These are phyloP conservation scores for Elasticomyces elasticus DNA, from an alignment of 495 filamentous ascomycete species.

Conservation along the genomic window DNA sequence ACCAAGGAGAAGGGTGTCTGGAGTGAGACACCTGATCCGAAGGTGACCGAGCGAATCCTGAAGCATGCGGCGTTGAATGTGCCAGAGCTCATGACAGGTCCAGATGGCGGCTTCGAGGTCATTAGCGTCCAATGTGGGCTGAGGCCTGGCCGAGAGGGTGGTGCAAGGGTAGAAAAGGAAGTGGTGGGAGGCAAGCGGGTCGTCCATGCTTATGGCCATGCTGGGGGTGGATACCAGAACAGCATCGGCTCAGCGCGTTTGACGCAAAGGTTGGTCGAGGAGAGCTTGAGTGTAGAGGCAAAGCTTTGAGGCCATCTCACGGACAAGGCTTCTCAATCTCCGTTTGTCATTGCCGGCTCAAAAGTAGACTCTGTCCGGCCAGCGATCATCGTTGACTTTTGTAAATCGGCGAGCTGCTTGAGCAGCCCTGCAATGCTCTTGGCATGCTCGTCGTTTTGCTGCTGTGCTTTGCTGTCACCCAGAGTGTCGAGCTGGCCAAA, in stretches of 20 bases:
- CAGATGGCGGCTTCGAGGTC: conserved; percentile 32
- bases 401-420: conserved; percentile 18
- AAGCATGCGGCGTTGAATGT: conserved; percentile 24
- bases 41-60: conserved; percentile 29
- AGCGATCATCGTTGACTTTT: not conserved
- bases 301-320: not conserved
- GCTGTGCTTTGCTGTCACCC: conserved; percentile 33
- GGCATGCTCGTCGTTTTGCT: conserved; percentile 45
- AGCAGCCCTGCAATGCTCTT: conserved; percentile 40
- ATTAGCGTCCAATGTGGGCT: conserved; percentile 34
- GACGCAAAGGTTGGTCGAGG: conserved; percentile 11
- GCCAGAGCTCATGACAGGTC: conserved; percentile 31
- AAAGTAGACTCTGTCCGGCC: not conserved
- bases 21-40: conserved; percentile 27
- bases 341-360: not conserved
- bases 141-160: conserved; percentile 31
- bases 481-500: conserved; percentile 61
- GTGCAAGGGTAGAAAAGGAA: conserved; percentile 29
- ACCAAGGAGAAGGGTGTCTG: conserved; percentile 31
- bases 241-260: conserved; percentile 17
- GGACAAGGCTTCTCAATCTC: not conserved
- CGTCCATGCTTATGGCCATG: conserved; percentile 26
- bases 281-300: conserved; percentile 11
- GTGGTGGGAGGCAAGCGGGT: conserved; percentile 18
- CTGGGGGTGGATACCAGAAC: conserved; percentile 25